phyloP scores from a whole-genome alignment of 495 filamentous ascomycete genomes.

The Rostrohypoxylon terebratum region DNA sequence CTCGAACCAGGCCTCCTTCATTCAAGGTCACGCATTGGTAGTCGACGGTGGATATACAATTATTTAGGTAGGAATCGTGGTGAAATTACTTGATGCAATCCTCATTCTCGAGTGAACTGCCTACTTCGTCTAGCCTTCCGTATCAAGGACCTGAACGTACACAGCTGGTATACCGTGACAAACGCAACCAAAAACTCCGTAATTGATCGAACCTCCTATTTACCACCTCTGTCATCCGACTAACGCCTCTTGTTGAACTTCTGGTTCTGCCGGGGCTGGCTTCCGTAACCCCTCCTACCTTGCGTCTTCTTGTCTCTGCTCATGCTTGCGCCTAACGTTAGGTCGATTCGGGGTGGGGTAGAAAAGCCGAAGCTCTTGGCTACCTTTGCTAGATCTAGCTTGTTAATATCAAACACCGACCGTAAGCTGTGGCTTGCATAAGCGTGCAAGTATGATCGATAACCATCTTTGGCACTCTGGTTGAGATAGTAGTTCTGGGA shows the following conservation, averaged over 20 bases:
- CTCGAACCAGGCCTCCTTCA: constrained; percentile 61
- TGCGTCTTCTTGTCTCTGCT: constrained; percentile 84
- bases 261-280: constrained; percentile 61
- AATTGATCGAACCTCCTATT: neutral
- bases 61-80: constrained; percentile 31
- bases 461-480: constrained; percentile 77
- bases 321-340: constrained; percentile 88
- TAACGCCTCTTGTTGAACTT: constrained; percentile 46
- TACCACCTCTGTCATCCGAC: neutral
- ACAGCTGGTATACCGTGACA: constrained; percentile 37
- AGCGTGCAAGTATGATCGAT: constrained; percentile 88
- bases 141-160: constrained; percentile 5
- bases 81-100: neutral
- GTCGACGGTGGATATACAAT: constrained; percentile 67
- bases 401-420: constrained; percentile 92
- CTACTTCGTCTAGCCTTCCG: neutral
- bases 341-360: constrained; percentile 90
- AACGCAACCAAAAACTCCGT: constrained; percentile 29
- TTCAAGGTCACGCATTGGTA: constrained; percentile 64
- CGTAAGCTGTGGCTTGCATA: constrained; percentile 92
- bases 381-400: constrained; percentile 91
- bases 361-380: constrained; percentile 94
- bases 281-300: constrained; percentile 83
- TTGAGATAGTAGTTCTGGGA: constrained; percentile 96
- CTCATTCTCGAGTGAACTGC: neutral